These are phyloP conservation scores for Pestalotiopsis sp. DNA, from an alignment of 2,329 filamentous ascomycete species.

Conservation along the genomic window DNA sequence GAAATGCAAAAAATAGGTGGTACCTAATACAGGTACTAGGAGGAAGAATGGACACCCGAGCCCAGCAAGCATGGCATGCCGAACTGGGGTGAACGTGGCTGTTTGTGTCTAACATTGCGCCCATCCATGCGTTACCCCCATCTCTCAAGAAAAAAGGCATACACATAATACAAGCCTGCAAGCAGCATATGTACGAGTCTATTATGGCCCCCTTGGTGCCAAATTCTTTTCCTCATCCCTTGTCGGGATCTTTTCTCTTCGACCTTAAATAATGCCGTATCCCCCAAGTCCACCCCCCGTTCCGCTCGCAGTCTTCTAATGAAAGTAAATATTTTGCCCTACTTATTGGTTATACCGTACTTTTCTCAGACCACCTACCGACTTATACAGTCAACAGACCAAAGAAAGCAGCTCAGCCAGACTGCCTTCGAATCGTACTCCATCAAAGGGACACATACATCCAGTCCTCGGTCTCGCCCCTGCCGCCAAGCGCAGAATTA, in stretches of 20 bases:
- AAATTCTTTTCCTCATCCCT: conserved; percentile 3
- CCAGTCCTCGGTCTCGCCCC: background rate
- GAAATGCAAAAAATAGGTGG: background rate
- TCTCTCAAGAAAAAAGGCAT: background rate
- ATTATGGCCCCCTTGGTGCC: background rate
- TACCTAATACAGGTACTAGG: background rate
- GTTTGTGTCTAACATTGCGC: conserved; percentile 11
- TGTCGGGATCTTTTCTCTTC: conserved; percentile 5
- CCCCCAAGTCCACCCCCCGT: background rate
- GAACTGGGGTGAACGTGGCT: conserved; percentile 9
- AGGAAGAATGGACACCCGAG: background rate
- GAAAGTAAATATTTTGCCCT: background rate
- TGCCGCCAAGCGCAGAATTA: background rate
- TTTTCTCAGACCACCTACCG: background rate
- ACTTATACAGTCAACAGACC: background rate
- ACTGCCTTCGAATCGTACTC: no score
- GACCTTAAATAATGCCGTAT: conserved; percentile 1
- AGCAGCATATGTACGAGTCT: background rate
- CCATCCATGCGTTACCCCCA: background rate
- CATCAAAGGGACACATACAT: no score
- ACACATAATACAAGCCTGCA: background rate
- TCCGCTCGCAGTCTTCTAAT: background rate
- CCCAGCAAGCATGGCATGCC: background rate
- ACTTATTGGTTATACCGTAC: background rate
- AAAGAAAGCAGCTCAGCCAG: no score